phyloP scores from a whole-genome alignment of 169 alveolate genomes.

The Plasmodium gonderi region DNA sequence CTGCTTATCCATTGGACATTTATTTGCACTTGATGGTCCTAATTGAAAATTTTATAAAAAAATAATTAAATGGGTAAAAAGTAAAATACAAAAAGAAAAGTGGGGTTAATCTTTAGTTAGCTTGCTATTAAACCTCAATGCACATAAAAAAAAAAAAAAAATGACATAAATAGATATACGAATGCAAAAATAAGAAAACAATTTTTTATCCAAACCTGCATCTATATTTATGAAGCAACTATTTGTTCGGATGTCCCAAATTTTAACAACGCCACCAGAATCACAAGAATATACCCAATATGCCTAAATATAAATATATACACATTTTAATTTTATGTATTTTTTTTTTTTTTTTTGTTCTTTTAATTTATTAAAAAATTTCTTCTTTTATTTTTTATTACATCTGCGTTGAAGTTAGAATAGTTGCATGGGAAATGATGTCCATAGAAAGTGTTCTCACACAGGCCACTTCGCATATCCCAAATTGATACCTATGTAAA shows the following conservation, averaged over 20 bases:
- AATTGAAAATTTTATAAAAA: slow-evolving; percentile 20
- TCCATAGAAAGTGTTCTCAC: slow-evolving; percentile 73
- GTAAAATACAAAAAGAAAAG: slow-evolving; percentile 10
- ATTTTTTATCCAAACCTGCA: slow-evolving; percentile 43
- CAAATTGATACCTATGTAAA: slow-evolving; percentile 67
- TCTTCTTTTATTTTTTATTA: slow-evolving; percentile 22
- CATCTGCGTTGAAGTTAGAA: slow-evolving; percentile 59
- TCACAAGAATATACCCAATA: slow-evolving; percentile 72
- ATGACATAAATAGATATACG: background rate
- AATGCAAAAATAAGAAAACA: background rate
- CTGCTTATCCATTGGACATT: slow-evolving; percentile 71
- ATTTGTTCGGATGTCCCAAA: slow-evolving; percentile 74
- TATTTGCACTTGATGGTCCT: slow-evolving; percentile 75
- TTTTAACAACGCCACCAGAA: slow-evolving; percentile 74
- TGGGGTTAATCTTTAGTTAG: background rate
- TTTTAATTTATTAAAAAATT: background rate
- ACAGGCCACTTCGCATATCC: slow-evolving; percentile 75
- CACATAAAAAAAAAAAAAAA: background rate
- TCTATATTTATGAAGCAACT: slow-evolving; percentile 58
- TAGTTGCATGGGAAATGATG: slow-evolving; percentile 69
- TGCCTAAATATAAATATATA: slow-evolving; percentile 56
- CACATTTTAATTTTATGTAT: slow-evolving; percentile 15
- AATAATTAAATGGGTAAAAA: slow-evolving; percentile 6
- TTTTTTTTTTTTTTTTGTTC: too few species aligned
- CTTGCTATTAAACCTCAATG: background rate